phyloP scores from a whole-genome alignment of 2,329 filamentous ascomycete species.

The Thelonectria rubi region DNA sequence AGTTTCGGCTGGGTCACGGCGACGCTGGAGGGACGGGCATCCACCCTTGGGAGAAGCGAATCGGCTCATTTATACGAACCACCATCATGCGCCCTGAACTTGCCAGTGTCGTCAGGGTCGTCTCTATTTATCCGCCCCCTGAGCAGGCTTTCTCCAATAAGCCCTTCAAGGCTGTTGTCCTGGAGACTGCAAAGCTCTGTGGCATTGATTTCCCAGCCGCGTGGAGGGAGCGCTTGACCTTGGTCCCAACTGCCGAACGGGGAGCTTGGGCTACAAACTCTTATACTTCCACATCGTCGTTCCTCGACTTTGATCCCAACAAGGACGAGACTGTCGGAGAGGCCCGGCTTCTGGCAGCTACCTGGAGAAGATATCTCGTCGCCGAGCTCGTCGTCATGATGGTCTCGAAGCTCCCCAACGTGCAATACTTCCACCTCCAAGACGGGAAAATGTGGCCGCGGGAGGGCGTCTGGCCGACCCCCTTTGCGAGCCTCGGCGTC shows the following conservation, averaged over 20 bases:
- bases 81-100: conserved; percentile 17
- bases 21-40: background rate
- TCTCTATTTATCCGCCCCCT: background rate
- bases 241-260: background rate
- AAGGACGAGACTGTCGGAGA: background rate
- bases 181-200: background rate
- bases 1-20: conserved; percentile 21
- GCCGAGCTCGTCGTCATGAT: conserved; percentile 5
- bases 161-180: conserved; percentile 12
- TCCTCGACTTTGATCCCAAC: background rate
- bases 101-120: conserved; percentile 14
- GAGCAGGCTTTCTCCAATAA: background rate
- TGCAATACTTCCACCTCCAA: conserved; percentile 18
- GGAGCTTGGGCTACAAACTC: background rate
- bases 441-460: background rate
- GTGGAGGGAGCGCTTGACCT: background rate
- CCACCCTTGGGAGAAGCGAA: background rate
- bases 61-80: conserved; percentile 24
- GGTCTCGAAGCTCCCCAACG: conserved; percentile 4
- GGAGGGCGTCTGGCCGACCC: background rate
- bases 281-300: background rate
- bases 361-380: background rate
- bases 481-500: conserved; percentile 16
- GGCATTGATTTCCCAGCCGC: background rate
- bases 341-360: background rate